Evolutionary conservation across 371 early-diverging fungal species (phyloP).

Genomic region (Conidiobolus incongruus): DNA sequence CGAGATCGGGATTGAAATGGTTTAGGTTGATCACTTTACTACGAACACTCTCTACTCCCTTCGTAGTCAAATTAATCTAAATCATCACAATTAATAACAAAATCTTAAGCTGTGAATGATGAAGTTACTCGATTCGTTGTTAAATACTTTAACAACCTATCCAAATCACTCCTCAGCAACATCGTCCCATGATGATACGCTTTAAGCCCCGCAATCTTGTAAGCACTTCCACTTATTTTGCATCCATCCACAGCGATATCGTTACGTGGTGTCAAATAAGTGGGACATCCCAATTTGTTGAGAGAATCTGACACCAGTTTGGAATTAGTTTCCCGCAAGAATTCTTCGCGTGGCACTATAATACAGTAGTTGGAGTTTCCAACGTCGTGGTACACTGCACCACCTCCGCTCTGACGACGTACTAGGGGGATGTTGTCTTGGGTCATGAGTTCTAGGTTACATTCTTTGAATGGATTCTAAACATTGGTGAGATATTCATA

Average conservation of each 20-base stretch:
- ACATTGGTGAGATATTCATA: background rate
- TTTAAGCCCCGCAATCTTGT: conserved; percentile 52
- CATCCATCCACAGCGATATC: conserved; percentile 62
- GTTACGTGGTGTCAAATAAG: conserved; percentile 64
- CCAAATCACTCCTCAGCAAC: conserved; percentile 75
- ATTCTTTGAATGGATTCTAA: conserved; percentile 86
- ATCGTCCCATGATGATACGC: conserved; percentile 97
- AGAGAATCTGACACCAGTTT: conserved; percentile 56
- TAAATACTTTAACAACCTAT: conserved; percentile 20
- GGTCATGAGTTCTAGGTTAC: conserved; percentile 43
- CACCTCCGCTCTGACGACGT: conserved; percentile 84
- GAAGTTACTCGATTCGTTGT: conserved; percentile 7
- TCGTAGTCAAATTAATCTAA: conserved; percentile 34
- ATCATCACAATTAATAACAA: background rate
- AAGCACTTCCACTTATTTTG: conserved; percentile 80
- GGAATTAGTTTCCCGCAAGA: conserved; percentile 52
- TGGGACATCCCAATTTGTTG: conserved; percentile 57
- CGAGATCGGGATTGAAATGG: conserved; percentile 55
- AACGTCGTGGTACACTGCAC: conserved; percentile 92
- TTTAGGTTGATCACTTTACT: conserved; percentile 66
- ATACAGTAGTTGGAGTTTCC: conserved; percentile 89
- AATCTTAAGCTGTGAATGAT: background rate
- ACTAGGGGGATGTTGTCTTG: conserved; percentile 50
- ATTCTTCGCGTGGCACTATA: conserved; percentile 71
- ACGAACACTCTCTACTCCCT: conserved; percentile 75